These are phyloP conservation scores for Chaetothyriales sp. DNA, from an alignment of 2,329 filamentous ascomycete species.

Conservation along the genomic window DNA sequence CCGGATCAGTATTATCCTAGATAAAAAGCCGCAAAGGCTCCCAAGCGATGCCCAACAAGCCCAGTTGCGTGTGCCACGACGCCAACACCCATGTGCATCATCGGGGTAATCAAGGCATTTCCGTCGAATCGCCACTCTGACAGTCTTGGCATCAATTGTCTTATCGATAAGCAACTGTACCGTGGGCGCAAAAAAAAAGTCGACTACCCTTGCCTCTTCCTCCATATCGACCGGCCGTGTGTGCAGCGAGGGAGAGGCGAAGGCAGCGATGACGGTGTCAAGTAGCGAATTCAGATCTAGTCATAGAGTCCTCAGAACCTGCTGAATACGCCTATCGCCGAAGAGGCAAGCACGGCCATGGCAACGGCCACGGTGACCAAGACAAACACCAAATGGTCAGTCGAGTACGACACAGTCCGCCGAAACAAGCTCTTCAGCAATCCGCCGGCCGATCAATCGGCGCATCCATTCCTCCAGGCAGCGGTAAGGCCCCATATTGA, in stretches of 20 bases:
- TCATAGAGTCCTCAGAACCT: background rate
- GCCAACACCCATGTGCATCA: background rate
- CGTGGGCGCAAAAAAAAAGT: background rate
- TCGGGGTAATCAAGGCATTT: background rate
- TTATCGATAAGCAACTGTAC: background rate
- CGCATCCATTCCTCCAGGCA: conserved; percentile 72
- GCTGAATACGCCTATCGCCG: background rate
- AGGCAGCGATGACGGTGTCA: background rate
- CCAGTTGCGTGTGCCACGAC: background rate
- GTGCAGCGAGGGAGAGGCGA: background rate
- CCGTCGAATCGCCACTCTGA: background rate
- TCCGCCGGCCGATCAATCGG: conserved; percentile 72
- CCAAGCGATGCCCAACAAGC: background rate
- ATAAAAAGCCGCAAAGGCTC: background rate
- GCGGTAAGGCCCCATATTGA: conserved; percentile 89
- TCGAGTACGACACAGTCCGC: conserved; percentile 71
- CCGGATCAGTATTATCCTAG: background rate
- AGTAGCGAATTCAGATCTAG: background rate
- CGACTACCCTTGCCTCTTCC: background rate
- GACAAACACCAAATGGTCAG: conserved; percentile 55
- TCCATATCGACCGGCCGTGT: background rate
- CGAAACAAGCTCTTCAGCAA: conserved; percentile 81
- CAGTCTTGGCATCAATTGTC: background rate
- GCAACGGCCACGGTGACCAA: background rate
- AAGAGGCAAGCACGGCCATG: background rate